Evolutionary conservation across 202 grass and related monocot species (phyloP).

Genomic region (Bolboschoenoplectus hybrid): DNA sequence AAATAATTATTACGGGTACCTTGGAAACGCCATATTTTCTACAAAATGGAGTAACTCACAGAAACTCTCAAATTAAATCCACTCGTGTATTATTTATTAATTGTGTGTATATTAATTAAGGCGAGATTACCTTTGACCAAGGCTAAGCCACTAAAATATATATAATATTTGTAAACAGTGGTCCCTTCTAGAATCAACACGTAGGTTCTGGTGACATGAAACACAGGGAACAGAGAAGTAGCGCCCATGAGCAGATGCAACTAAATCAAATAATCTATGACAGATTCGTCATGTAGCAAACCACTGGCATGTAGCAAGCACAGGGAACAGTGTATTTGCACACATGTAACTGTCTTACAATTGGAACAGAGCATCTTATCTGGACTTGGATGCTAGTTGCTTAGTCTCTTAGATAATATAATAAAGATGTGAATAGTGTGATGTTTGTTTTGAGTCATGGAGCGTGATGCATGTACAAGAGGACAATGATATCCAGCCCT

Average conservation of each 20-base stretch:
- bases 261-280: background rate
- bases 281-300: background rate
- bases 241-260: conserved; percentile 19
- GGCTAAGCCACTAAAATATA: background rate
- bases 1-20: background rate
- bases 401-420: background rate
- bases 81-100: background rate
- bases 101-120: background rate
- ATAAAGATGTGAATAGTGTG: conserved; percentile 13
- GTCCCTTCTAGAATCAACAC: conserved; percentile 26
- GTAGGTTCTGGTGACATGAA: conserved; percentile 15
- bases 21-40: background rate
- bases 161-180: background rate
- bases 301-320: background rate
- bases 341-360: background rate
- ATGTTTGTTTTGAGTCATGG: background rate
- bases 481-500: conserved; percentile 18
- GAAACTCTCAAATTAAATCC: background rate
- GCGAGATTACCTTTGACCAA: background rate
- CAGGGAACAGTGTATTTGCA: background rate
- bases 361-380: background rate
- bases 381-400: background rate
- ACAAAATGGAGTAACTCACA: background rate
- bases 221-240: conserved; percentile 8
- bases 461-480: background rate